A percentile compares a stretch with the other conserved stretches of the same genome.
Conservation (phyloP, 2,329 filamentous ascomycete species). For the Trichoderma citrinoviride region DNA sequence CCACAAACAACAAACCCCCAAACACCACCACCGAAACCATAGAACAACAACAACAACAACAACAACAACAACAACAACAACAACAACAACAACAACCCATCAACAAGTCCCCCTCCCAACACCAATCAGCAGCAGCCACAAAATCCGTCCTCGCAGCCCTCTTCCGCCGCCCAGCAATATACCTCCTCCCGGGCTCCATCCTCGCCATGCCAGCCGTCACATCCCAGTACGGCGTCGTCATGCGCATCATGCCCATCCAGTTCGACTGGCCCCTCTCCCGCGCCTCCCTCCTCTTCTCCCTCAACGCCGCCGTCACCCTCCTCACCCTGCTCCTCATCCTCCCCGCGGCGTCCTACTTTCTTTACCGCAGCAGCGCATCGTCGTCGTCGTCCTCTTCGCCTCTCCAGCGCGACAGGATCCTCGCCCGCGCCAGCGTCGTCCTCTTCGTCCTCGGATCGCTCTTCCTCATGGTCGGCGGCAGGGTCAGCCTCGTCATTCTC, state of each 20-base stretch:
- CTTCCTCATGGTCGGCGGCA: constrained; percentile 27
- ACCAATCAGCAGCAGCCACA: too few relatives aligned
- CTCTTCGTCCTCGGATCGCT: constrained; percentile 29
- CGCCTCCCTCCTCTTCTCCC: constrained; percentile 28
- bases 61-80: not conserved
- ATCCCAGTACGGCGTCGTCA: constrained; percentile 27
- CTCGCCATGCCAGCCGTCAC: constrained; percentile 27
- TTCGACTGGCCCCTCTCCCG: constrained; percentile 28
- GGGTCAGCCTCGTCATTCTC: constrained; percentile 25
- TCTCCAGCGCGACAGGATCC: constrained; percentile 22
- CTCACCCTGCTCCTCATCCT: constrained; percentile 28
- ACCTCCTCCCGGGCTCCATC: constrained; percentile 28
- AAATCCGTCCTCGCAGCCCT: constrained; percentile 22
- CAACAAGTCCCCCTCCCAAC: not conserved
- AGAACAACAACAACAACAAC: not conserved
- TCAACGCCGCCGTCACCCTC: constrained; percentile 27
- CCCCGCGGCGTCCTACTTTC: constrained; percentile 23
- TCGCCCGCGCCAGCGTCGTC: constrained; percentile 26
- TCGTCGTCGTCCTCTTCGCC: not conserved
- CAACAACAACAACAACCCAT: not conserved
- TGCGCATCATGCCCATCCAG: constrained; percentile 30
- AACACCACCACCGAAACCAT: not conserved
- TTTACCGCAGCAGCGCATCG: constrained; percentile 1
- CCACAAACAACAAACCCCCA: not conserved
- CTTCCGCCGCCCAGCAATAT: constrained; percentile 25